Base-by-base conservation (phyloP, 805 yeast genomes). In the Candida pseudofarinosa region DNA sequence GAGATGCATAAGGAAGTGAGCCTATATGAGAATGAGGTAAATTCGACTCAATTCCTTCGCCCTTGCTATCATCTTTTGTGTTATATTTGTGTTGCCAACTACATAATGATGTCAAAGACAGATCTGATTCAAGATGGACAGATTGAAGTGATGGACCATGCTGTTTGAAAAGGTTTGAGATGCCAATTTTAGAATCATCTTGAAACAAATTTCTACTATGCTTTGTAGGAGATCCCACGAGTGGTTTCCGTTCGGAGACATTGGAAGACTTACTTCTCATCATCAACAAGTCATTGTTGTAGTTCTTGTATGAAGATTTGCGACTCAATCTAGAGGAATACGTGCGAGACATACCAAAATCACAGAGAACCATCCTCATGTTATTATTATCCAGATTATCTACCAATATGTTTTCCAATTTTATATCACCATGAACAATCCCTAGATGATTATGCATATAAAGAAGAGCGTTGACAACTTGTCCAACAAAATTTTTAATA, bases 1-100 rank as follows among this genome's bases (percentile, higher is more conserved):
- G 98, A 0, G 96, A 79, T 0, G 97, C 95, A 59, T 88, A 90
- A 0, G 97, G 97, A 26, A 90, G 69, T 1, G 96, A 89, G 0
- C 98, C 98, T 38, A 88, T 85, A 51, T 83, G 84, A 17, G 79
- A 66, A 56, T 81, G 85, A 1, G 87, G 87, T 28, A 74, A 58
- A 26, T 67, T 68, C 7, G 73, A 57, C 40, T 70, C 73, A 16
- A 62, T 57, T 18, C 50, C 60, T 49, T 30, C 33, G n/a, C 32
- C 18, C 10, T 19, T 36, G 20, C 13, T 37, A 3, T 38, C 44
- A 14, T 45, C 41, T 32, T 32, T 32, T 6, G 7, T 15, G 6
- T 32, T 7, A 15, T 32, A 13, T 14, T 32, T 32, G 6, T 32
- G 34, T 13, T n/a, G 34, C 28, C 32, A 42, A 6, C 23, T 28